Evolutionary conservation across 129 eudicot genomes (phyloP).

Genomic region (Sambucus nigra): DNA sequence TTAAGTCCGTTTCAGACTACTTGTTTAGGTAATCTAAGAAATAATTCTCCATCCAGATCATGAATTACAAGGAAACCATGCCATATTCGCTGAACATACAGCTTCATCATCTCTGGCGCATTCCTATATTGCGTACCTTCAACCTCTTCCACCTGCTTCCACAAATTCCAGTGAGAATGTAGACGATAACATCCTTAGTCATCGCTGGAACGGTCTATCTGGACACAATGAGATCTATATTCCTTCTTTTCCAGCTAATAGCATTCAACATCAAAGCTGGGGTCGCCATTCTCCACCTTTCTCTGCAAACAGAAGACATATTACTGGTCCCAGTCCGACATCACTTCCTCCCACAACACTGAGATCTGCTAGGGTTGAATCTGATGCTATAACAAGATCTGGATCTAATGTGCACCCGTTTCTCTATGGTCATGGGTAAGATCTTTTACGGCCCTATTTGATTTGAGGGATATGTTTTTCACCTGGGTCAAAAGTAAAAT

Average conservation of each 20-base stretch:
- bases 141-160: constrained; percentile 18
- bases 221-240: constrained; percentile 18
- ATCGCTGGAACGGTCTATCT: constrained; percentile 28
- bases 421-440: constrained; percentile 36
- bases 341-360: constrained; percentile 19
- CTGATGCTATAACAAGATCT: constrained; percentile 23
- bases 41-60: constrained; percentile 30
- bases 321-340: constrained; percentile 20
- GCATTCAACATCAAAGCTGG: constrained; percentile 36
- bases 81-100: constrained; percentile 26
- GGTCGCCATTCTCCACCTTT: constrained; percentile 36
- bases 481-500: too few species aligned
- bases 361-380: constrained; percentile 25
- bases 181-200: constrained; percentile 31
- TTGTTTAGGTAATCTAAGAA: too few species aligned
- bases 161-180: constrained; percentile 22
- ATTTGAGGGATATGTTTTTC: too few species aligned
- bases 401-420: constrained; percentile 27
- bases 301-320: constrained; percentile 23
- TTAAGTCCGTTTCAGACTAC: too few species aligned
- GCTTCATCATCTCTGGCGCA: constrained; percentile 26
- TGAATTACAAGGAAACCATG: constrained; percentile 30
- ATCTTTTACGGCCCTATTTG: too few species aligned
- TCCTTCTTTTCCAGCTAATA: constrained; percentile 17
- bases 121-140: constrained; percentile 26